Conservation (phyloP, 2,329 filamentous ascomycete species). For the Hymenoscyphus fraxineus region DNA sequence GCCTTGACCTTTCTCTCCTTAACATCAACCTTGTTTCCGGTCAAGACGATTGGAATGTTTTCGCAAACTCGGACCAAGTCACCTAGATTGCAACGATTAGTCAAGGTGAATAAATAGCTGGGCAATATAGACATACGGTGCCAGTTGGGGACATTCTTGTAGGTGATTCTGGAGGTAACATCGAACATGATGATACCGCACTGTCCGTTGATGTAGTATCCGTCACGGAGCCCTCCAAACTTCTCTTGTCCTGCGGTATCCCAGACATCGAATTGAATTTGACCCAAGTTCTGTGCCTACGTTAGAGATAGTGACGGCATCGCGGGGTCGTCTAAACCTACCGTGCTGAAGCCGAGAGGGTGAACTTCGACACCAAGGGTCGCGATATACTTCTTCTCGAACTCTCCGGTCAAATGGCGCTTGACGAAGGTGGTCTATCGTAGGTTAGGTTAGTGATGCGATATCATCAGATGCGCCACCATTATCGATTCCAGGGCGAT, state of each 20-base stretch:
- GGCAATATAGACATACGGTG: slow-evolving; percentile 68
- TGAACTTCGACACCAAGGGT: slow-evolving; percentile 99
- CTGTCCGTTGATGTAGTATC: slow-evolving; percentile 99
- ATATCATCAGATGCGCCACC: slow-evolving; percentile 20
- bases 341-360: slow-evolving; percentile 94
- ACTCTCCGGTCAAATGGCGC: slow-evolving; percentile 99
- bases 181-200: slow-evolving; percentile 99
- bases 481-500: slow-evolving; percentile 25
- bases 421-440: slow-evolving; percentile 98
- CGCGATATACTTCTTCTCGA: slow-evolving; percentile 99
- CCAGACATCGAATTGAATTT: slow-evolving; percentile 99
- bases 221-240: slow-evolving; percentile 98
- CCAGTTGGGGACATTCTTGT: slow-evolving; percentile 99
- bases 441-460: slow-evolving; percentile 23
- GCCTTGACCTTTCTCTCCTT: slow-evolving; percentile 99
- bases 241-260: slow-evolving; percentile 99
- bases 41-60: slow-evolving; percentile 97
- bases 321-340: slow-evolving; percentile 52
- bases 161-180: slow-evolving; percentile 98
- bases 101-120: neutral
- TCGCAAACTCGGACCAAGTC: slow-evolving; percentile 98
- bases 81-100: slow-evolving; percentile 50
- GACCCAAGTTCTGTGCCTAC: slow-evolving; percentile 73
- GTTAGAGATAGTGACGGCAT: slow-evolving; percentile 23
- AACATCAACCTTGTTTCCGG: slow-evolving; percentile 99